Evolutionary conservation across 2,329 filamentous ascomycete species (phyloP), one percentile per base, ranked within the genome.

Genomic region (Neopestalotiopsis clavispora): DNA sequence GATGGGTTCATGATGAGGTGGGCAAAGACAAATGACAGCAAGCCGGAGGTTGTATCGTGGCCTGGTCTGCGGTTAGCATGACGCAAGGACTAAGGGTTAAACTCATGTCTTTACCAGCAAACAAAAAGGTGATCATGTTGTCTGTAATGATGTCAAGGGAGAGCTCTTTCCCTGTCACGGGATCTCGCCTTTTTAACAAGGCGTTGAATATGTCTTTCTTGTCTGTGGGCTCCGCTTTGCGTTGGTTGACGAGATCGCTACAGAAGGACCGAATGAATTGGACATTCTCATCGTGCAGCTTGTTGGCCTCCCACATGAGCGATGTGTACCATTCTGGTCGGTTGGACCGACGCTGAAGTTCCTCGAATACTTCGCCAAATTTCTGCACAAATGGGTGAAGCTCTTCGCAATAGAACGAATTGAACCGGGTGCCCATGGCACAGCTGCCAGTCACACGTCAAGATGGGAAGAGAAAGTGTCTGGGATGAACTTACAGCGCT

Each of bases 1-100:
- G 85, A 83, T 0, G 91, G 91, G 72, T 91, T 84, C 75, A 89
- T 90, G 40, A 92, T 76, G 2, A 94, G 82, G 67, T 90, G 84
- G 75, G 90, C 91, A 64, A 92, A 87, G 0, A 85, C 80, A 74
- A 92, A 94, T 0, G 89, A 87, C 10, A 94, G 78, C 17, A 91
- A 79, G 2, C 91, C 91, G 1, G 89, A 89, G 0, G 92, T 92
- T 0, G 92, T 94, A 73, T 93, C 91, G 71, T 93, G 91, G 1
- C 90, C 90, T 90, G 72, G 93, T 23, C 56, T 69, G 70, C 60
- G 10, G 7, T 49, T 49, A 49, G 42, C 42, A 49, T 49, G 42
- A 49, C 4, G 7, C 14, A 4, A 4, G 7, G 14, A 49, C 14
- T 7, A 49, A 4, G n/a, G 14, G 1, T 5, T 49, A 7, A 49